These are phyloP conservation scores for Trapa incisa DNA, from an alignment of 345 rosid genomes.

Conservation along the genomic window DNA sequence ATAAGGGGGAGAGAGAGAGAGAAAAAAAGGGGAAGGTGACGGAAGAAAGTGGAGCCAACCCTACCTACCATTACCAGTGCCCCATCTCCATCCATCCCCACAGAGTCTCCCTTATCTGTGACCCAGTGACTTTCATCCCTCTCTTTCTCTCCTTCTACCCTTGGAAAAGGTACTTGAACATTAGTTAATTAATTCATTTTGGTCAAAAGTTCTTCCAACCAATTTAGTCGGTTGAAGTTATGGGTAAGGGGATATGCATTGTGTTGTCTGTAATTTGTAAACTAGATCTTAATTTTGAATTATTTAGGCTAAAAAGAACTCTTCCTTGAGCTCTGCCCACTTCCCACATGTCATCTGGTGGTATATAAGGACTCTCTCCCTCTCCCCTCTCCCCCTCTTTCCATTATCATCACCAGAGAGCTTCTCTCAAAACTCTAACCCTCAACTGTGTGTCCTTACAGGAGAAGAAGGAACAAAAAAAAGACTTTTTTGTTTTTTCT, in stretches of 20 bases:
- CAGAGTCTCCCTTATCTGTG: not conserved
- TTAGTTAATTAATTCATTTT: too few species aligned
- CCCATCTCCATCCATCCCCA: not conserved
- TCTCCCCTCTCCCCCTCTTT: not conserved
- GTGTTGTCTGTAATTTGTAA: too few species aligned
- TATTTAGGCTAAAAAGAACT: not conserved
- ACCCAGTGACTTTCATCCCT: not conserved
- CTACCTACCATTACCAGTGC: slow-evolving; percentile 1
- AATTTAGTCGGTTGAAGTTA: too few species aligned
- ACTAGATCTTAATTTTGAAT: too few species aligned
- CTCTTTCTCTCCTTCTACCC: not conserved
- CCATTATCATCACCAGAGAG: not conserved
- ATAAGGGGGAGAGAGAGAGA: too few species aligned
- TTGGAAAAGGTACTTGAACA: too few species aligned
- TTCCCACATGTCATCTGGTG: not conserved
- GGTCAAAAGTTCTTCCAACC: too few species aligned
- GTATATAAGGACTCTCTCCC: slow-evolving; percentile 1
- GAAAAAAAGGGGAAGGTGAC: not conserved
- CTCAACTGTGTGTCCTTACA: too few species aligned
- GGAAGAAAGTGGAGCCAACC: not conserved
- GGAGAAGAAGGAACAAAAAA: too few species aligned
- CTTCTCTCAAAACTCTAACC: too few species aligned
- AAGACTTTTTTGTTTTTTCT: not conserved
- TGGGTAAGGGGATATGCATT: too few species aligned
- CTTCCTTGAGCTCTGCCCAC: not conserved